Conservation (phyloP, 2,329 filamentous ascomycete genomes). For the Neofusicoccum parvum region DNA sequence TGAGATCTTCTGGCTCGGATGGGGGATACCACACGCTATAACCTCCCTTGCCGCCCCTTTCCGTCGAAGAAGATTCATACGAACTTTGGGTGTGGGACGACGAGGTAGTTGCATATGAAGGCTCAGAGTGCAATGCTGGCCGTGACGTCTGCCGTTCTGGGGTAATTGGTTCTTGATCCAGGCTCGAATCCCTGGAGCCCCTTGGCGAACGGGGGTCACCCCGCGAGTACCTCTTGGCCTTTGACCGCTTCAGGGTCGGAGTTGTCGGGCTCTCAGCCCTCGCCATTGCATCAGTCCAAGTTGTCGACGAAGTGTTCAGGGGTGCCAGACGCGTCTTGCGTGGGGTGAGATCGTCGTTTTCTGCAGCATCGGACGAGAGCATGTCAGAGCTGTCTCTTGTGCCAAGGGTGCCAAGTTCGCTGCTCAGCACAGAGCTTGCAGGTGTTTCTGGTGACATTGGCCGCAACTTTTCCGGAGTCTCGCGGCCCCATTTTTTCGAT, state of each 20-base stretch:
- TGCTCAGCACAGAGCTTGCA: slow-evolving; percentile 40
- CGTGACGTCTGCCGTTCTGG: slow-evolving; percentile 12
- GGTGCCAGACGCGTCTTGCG: slow-evolving; percentile 14
- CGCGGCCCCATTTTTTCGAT: slow-evolving; percentile 49
- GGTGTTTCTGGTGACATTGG: slow-evolving; percentile 33
- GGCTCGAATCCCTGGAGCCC: slow-evolving; percentile 37
- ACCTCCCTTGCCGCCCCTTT: slow-evolving; percentile 33
- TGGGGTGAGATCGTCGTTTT: slow-evolving; percentile 3
- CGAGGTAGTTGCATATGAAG: slow-evolving; percentile 29
- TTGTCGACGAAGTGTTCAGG: slow-evolving; percentile 32
- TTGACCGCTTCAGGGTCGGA: slow-evolving; percentile 38
- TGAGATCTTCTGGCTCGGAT: slow-evolving; percentile 36
- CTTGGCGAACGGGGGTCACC: slow-evolving; percentile 32
- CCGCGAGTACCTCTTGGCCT: slow-evolving; percentile 41
- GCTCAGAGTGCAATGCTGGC: slow-evolving; percentile 22
- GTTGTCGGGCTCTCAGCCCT: slow-evolving; percentile 36
- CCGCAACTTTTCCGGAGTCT: slow-evolving; percentile 34
- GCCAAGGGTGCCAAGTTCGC: slow-evolving; percentile 25
- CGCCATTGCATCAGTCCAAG: slow-evolving; percentile 39
- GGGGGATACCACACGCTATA: slow-evolving; percentile 55
- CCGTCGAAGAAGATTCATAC: slow-evolving; percentile 22
- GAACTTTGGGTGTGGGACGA: slow-evolving; percentile 31
- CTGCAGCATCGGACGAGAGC: background rate
- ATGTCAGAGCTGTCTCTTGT: background rate
- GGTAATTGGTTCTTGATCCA: slow-evolving; percentile 5